Evolutionary conservation across 352 stramenopile species (phyloP).

Genomic region (Phytophthora tentaculata): DNA sequence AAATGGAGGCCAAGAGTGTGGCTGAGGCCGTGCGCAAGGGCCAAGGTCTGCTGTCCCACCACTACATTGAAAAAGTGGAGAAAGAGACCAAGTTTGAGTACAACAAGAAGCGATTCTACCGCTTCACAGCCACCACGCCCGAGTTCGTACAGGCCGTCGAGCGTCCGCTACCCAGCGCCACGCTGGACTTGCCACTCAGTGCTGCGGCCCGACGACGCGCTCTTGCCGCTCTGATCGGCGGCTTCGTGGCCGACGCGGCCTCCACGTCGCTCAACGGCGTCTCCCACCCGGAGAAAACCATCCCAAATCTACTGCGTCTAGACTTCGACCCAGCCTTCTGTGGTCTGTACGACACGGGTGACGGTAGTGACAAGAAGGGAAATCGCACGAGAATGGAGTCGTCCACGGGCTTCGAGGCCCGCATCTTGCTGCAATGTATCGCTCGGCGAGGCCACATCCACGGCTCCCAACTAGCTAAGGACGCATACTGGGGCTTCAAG

Average conservation of each 20-base stretch:
- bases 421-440: conserved; percentile 77
- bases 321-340: conserved; percentile 86
- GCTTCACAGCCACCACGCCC: conserved; percentile 77
- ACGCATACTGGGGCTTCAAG: conserved; percentile 86
- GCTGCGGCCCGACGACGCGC: conserved; percentile 62
- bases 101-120: conserved; percentile 83
- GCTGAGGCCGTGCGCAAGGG: conserved; percentile 83
- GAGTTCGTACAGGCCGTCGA: conserved; percentile 70
- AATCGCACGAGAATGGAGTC: conserved; percentile 62
- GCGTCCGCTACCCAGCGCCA: conserved; percentile 52
- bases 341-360: conserved; percentile 57
- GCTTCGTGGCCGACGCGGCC: conserved; percentile 79
- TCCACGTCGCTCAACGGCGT: conserved; percentile 84
- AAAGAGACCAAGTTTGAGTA: conserved; percentile 88
- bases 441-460: conserved; percentile 74
- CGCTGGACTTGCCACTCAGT: conserved; percentile 70
- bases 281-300: conserved; percentile 77
- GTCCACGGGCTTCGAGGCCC: conserved; percentile 80
- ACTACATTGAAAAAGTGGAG: conserved; percentile 84
- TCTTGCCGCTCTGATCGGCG: conserved; percentile 72
- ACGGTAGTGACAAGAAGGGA: conserved; percentile 44
- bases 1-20: conserved; percentile 85
- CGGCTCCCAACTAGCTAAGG: conserved; percentile 75
- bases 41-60: conserved; percentile 65
- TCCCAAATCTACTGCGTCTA: conserved; percentile 72